Percentiles rank a stretch among this genome's conserved stretches.
Conservation (phyloP, 345 rosid species). For the Fremontodendron californicum region DNA sequence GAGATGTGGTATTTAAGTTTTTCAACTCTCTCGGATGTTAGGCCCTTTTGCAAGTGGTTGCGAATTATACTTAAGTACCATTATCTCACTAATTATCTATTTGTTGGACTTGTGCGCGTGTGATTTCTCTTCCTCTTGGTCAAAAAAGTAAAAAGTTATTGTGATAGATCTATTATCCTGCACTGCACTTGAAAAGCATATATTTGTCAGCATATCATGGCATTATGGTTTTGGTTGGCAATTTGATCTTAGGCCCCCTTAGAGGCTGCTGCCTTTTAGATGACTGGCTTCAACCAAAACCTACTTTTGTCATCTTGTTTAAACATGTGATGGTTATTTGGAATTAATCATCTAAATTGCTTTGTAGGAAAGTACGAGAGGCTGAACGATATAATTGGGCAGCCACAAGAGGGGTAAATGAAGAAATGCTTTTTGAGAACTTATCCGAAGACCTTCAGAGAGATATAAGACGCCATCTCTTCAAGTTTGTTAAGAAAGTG, state of each 20-base stretch:
- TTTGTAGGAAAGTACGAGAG: conserved; percentile 64
- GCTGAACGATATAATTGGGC: conserved; percentile 91
- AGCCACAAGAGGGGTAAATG: conserved; percentile 87
- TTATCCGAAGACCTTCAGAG: conserved; percentile 88
- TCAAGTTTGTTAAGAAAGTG: conserved; percentile 72
- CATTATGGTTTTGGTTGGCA: background rate
- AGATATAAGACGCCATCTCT: conserved; percentile 87
- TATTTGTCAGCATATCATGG: background rate
- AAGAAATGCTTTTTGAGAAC: conserved; percentile 59
- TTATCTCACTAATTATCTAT: background rate
- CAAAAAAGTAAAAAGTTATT: background rate
- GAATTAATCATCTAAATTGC: conserved; percentile 8
- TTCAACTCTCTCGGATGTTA: background rate
- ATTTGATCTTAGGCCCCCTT: background rate
- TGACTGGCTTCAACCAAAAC: background rate
- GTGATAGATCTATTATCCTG: background rate
- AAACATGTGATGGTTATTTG: background rate
- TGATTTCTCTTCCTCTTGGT: background rate
- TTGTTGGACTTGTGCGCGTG: background rate
- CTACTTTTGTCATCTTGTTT: background rate
- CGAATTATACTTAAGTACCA: background rate
- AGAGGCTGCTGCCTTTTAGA: background rate
- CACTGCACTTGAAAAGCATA: background rate
- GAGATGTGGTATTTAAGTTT: background rate
- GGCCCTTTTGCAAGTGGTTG: background rate